phyloP scores from a whole-genome alignment of 2,329 filamentous ascomycete species.

The Trichoderma semiorbis region DNA sequence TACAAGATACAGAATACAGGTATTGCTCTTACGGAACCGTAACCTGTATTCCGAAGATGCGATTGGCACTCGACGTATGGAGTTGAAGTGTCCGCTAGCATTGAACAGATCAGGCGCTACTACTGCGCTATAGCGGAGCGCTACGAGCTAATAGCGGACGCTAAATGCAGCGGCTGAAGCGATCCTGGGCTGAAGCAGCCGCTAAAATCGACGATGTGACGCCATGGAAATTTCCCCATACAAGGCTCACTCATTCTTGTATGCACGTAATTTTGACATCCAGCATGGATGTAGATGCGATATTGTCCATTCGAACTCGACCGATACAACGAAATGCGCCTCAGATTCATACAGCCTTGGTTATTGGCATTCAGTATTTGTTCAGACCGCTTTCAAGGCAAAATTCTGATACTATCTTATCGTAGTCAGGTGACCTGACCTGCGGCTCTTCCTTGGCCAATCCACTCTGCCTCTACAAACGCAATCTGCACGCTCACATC shows the following conservation, averaged over 20 bases:
- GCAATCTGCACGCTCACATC: not conserved
- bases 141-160: not conserved
- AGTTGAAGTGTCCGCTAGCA: not conserved
- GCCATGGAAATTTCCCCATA: not conserved
- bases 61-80: not conserved
- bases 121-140: not conserved
- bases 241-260: not conserved
- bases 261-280: too few relatives aligned
- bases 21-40: too few relatives aligned
- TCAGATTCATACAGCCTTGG: not conserved
- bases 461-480: not conserved
- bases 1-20: too few relatives aligned
- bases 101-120: not conserved
- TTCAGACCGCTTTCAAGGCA: not conserved
- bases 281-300: too few relatives aligned
- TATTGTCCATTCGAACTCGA: too few relatives aligned
- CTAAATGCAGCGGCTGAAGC: not conserved
- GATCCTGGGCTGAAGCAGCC: not conserved
- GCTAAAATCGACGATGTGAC: not conserved
- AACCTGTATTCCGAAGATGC: too few relatives aligned
- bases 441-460: not conserved
- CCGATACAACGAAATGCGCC: not conserved
- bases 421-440: not conserved
- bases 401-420: not conserved
- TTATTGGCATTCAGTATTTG: not conserved